Evolutionary conservation across 768 basidiomycete genomes (phyloP).

Genomic region (Pleurotus tuber-regium): DNA sequence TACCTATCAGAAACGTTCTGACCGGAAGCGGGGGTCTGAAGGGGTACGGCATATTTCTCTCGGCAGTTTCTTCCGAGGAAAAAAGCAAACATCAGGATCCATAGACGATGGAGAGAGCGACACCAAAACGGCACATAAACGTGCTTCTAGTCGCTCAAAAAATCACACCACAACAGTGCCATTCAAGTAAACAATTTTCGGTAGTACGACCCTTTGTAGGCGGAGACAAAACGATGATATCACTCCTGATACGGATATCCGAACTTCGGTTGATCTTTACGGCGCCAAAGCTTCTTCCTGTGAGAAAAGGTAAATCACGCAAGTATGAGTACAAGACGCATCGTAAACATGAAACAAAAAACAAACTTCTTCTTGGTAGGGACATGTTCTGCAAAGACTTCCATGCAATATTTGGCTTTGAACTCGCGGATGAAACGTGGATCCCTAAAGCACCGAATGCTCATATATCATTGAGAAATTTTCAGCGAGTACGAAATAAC

Average conservation of each 20-base stretch:
- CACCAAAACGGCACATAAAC: background rate
- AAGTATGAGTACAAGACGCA: background rate
- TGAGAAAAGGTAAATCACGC: background rate
- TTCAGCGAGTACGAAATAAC: background rate
- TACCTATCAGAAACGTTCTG: too few species aligned
- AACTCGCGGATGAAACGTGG: slow-evolving; percentile 94
- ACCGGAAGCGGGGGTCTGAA: too few species aligned
- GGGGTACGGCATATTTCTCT: background rate
- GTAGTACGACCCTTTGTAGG: too few species aligned
- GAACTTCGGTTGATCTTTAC: slow-evolving; percentile 83
- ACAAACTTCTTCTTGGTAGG: slow-evolving; percentile 90
- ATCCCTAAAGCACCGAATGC: slow-evolving; percentile 59
- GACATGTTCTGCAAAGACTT: slow-evolving; percentile 83
- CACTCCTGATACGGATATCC: slow-evolving; percentile 87
- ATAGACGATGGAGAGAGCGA: background rate
- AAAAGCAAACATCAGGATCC: background rate
- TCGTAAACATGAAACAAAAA: slow-evolving; percentile 9
- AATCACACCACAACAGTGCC: background rate
- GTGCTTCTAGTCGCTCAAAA: background rate
- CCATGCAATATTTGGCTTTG: slow-evolving; percentile 79
- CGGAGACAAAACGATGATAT: slow-evolving; percentile 8
- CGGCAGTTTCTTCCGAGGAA: background rate
- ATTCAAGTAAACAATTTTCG: background rate
- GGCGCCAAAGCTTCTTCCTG: slow-evolving; percentile 91
- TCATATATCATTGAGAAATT: background rate